phyloP scores from a whole-genome alignment of 2,329 filamentous ascomycete genomes.

The Exophiala spinifera region DNA sequence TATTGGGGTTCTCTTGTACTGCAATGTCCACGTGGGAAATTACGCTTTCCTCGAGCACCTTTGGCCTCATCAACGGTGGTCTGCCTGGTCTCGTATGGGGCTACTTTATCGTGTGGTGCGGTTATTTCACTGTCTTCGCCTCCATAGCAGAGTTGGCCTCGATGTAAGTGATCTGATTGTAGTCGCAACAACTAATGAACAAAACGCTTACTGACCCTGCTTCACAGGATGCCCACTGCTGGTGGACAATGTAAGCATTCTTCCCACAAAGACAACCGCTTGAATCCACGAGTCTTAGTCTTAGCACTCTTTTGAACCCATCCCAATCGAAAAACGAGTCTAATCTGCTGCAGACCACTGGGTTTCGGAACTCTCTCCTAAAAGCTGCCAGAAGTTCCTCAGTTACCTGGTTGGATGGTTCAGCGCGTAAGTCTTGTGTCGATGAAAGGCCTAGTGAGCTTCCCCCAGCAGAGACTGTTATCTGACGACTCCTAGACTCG shows the following conservation, averaged over 20 bases:
- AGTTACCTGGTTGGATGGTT: conserved; percentile 43
- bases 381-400: conserved; percentile 39
- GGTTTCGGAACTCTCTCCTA: conserved; percentile 45
- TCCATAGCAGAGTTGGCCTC: conserved; percentile 52
- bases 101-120: conserved; percentile 48
- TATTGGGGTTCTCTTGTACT: conserved; percentile 38
- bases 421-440: conserved; percentile 12
- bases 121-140: conserved; percentile 39
- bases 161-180: conserved; percentile 34
- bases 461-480: too few relatives aligned
- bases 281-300: too few relatives aligned
- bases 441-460: too few relatives aligned
- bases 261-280: too few relatives aligned
- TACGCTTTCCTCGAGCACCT: conserved; percentile 29
- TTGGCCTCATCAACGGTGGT: conserved; percentile 46
- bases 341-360: conserved; percentile 32
- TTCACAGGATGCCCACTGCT: conserved; percentile 35
- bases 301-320: too few relatives aligned
- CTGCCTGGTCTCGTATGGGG: conserved; percentile 54
- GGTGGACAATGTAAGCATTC: conserved; percentile 16
- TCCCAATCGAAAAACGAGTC: conserved; percentile 33
- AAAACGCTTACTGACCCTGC: neutral
- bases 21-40: conserved; percentile 42
- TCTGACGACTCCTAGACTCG: conserved; percentile 7
- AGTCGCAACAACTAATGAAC: neutral